Evolutionary conservation across 306 rosid species (phyloP).

Genomic region (Cicer yamashitae): DNA sequence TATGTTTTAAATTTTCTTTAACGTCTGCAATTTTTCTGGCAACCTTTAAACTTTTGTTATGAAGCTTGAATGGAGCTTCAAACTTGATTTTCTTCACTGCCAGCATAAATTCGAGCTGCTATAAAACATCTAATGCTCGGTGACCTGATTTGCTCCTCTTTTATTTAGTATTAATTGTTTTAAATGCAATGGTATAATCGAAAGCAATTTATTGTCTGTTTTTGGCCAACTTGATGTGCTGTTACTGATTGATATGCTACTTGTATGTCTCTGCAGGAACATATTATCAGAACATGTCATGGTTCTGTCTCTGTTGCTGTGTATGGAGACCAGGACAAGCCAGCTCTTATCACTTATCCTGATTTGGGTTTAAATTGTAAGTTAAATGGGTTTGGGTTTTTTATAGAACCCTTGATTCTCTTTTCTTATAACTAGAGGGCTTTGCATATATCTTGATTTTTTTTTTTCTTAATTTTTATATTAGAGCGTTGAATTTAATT

Average conservation of each 20-base stretch:
- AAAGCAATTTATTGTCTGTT: conserved; percentile 4
- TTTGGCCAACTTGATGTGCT: conserved; percentile 30
- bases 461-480: conserved; percentile 11
- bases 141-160: not conserved
- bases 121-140: conserved; percentile 17
- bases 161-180: not conserved
- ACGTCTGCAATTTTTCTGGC: not conserved
- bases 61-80: conserved; percentile 30
- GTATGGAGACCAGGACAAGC: conserved; percentile 92
- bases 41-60: not conserved
- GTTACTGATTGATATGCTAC: conserved; percentile 28
- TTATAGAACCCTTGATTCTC: not conserved
- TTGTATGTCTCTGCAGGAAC: conserved; percentile 71
- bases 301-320: conserved; percentile 82
- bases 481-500: conserved; percentile 1
- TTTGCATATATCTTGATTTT: conserved; percentile 8
- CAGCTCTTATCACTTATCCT: conserved; percentile 93
- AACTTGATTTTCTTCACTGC: conserved; percentile 14
- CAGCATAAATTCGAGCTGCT: not conserved
- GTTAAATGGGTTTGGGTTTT: conserved; percentile 43
- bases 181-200: conserved; percentile 4
- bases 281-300: conserved; percentile 67
- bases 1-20: conserved; percentile 6
- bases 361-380: conserved; percentile 93
- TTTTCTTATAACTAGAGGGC: not conserved